phyloP scores from a whole-genome alignment of 2,329 filamentous ascomycete species.

The Alternaria sp. region DNA sequence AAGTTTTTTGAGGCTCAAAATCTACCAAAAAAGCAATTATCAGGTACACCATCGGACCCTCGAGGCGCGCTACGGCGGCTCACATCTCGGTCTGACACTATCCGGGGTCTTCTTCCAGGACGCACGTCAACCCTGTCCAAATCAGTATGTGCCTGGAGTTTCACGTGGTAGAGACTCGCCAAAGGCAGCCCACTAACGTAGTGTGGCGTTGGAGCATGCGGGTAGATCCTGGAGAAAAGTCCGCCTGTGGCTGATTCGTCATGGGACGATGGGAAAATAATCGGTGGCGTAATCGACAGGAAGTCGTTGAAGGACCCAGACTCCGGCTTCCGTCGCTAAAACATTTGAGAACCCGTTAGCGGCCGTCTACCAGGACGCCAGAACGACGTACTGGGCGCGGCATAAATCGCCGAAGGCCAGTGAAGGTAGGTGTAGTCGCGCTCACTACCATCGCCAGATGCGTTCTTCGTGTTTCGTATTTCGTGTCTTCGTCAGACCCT shows the following conservation, averaged over 20 bases:
- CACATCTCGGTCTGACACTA: not conserved
- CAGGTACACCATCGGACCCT: not conserved
- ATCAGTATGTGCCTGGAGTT: not conserved
- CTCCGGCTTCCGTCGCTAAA: not conserved
- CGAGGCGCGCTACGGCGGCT: not conserved
- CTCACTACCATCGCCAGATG: not conserved
- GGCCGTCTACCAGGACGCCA: not conserved
- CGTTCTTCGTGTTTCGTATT: not conserved
- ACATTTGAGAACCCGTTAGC: not conserved
- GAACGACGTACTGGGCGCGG: not conserved
- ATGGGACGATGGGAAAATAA: no score
- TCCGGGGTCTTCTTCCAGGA: not conserved
- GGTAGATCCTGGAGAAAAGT: not conserved
- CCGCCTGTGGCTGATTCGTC: not conserved
- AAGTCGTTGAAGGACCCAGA: not conserved
- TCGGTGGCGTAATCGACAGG: not conserved
- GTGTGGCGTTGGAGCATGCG: not conserved
- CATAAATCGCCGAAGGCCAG: not conserved
- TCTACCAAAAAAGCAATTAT: not conserved
- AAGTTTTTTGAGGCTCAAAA: not conserved
- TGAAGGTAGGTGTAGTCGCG: not conserved
- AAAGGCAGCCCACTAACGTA: not conserved
- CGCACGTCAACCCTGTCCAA: not conserved
- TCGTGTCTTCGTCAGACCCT: not conserved
- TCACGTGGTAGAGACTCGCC: not conserved